Percentiles rank a stretch among this genome's conserved stretches.
Evolutionary conservation across 2,329 filamentous ascomycete genomes (phyloP).

Genomic region (Penicillium concentricum): DNA sequence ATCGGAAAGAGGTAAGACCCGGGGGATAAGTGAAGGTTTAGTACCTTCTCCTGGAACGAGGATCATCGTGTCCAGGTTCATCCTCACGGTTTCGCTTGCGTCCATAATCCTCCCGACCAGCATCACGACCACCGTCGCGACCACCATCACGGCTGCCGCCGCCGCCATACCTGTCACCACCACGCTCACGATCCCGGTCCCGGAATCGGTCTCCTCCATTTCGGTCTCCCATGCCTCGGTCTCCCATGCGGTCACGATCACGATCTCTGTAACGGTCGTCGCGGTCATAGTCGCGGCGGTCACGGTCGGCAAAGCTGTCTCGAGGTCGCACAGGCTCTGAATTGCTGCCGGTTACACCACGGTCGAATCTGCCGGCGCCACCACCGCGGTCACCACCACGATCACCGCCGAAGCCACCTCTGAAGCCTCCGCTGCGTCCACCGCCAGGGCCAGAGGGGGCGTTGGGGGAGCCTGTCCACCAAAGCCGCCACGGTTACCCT

Average conservation of each 20-base stretch:
- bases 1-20: constrained; percentile 17
- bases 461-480: constrained; percentile 51
- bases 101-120: constrained; percentile 53
- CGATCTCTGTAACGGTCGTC: constrained; percentile 34
- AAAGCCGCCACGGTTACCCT: constrained; percentile 56
- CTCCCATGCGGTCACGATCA: constrained; percentile 46
- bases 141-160: constrained; percentile 34
- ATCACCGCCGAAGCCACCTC: constrained; percentile 45
- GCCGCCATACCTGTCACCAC: constrained; percentile 47
- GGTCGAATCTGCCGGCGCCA: constrained; percentile 48
- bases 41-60: constrained; percentile 60
- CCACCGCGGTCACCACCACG: constrained; percentile 44
- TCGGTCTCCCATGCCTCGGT: constrained; percentile 48
- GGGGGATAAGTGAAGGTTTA: constrained; percentile 32
- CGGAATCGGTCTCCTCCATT: constrained; percentile 12
- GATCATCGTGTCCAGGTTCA: constrained; percentile 71
- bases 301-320: constrained; percentile 56
- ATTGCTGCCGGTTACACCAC: constrained; percentile 70
- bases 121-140: neutral
- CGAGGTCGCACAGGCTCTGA: constrained; percentile 76
- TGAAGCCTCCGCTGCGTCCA: constrained; percentile 53
- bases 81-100: constrained; percentile 73
- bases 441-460: constrained; percentile 56
- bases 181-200: constrained; percentile 50
- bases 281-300: constrained; percentile 53